phyloP scores from a whole-genome alignment of 306 rosid species.

The Trifolium dubium region DNA sequence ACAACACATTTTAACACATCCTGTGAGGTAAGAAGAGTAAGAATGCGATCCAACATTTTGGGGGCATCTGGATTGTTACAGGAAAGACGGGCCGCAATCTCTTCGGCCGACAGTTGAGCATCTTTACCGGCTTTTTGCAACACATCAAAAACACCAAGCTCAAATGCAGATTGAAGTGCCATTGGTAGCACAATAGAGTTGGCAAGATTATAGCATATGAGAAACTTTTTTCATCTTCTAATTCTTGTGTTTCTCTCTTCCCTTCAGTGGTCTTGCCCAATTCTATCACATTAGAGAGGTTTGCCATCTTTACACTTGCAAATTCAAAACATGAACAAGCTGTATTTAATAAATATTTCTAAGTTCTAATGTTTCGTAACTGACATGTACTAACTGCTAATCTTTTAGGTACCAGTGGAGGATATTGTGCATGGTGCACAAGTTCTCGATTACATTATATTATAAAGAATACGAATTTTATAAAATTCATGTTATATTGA shows the following conservation, averaged over 20 bases:
- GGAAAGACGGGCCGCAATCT: constrained; percentile 50
- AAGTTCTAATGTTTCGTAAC: no score
- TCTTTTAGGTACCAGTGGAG: no score
- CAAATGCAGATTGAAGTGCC: neutral
- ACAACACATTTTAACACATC: constrained; percentile 46
- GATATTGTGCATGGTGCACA: no score
- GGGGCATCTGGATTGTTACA: constrained; percentile 50
- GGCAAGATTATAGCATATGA: neutral
- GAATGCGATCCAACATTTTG: constrained; percentile 60
- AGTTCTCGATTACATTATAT: no score
- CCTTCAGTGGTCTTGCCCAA: neutral
- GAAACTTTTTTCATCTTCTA: constrained; percentile 11
- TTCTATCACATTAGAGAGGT: neutral
- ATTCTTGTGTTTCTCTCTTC: neutral
- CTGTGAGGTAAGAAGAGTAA: constrained; percentile 54
- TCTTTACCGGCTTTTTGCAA: neutral
- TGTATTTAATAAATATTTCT: no score
- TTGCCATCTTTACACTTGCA: no score
- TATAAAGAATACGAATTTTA: no score
- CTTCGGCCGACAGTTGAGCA: constrained; percentile 33
- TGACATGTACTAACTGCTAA: no score
- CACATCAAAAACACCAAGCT: neutral
- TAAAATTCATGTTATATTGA: no score
- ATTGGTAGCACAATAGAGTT: neutral
- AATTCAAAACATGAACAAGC: no score